Conservation (phyloP, 345 rosid species). For the Populus tremula region DNA sequence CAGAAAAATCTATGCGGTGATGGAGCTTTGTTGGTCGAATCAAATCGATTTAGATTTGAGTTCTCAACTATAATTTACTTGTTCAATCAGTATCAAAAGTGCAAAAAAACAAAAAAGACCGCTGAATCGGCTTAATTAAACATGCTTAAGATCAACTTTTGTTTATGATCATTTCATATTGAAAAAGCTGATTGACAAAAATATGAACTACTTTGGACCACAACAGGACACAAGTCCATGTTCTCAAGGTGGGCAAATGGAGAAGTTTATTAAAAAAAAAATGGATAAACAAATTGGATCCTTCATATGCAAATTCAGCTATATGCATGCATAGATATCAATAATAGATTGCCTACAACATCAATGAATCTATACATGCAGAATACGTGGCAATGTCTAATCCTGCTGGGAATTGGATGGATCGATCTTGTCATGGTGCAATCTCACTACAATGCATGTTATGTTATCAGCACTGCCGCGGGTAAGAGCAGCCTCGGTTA, state of each 20-base stretch:
- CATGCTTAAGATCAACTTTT: not conserved
- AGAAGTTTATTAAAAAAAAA: slow-evolving; percentile 13
- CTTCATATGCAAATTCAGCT: slow-evolving; percentile 33
- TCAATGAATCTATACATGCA: slow-evolving; percentile 26
- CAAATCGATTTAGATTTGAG: not conserved
- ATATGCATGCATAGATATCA: slow-evolving; percentile 26
- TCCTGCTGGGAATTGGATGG: slow-evolving; percentile 26
- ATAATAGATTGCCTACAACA: slow-evolving; percentile 5
- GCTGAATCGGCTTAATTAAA: not conserved
- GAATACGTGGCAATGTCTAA: slow-evolving; percentile 10
- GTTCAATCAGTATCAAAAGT: not conserved
- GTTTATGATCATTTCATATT: not conserved
- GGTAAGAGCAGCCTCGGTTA: slow-evolving; percentile 74
- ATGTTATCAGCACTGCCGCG: slow-evolving; percentile 97
- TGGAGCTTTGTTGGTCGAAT: no score
- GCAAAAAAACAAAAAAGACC: not conserved
- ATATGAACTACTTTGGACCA: not conserved
- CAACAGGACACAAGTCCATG: not conserved
- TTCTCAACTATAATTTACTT: not conserved
- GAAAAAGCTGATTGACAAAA: not conserved
- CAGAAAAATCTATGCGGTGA: no score
- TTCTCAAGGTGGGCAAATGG: not conserved
- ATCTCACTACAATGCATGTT: slow-evolving; percentile 89
- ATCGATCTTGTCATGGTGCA: slow-evolving; percentile 50
- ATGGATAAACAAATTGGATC: slow-evolving; percentile 40